These are phyloP conservation scores for Codiaeum variegatum DNA, from an alignment of 441 rosid species.

Conservation along the genomic window DNA sequence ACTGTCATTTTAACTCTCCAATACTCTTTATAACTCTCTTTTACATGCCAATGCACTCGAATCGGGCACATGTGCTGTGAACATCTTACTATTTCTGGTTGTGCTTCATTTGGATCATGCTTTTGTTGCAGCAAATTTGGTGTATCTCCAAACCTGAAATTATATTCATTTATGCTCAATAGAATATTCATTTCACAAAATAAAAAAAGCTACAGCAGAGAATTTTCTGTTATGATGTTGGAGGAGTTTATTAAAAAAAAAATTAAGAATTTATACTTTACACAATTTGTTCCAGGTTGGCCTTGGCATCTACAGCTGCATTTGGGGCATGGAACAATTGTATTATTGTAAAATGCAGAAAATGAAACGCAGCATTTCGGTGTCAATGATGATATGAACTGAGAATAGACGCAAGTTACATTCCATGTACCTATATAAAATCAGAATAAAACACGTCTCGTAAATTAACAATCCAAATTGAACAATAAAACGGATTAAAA, in stretches of 20 bases:
- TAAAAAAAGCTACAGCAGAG: too few relatives aligned
- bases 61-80: slow-evolving; percentile 74
- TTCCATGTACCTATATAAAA: slow-evolving; percentile 24
- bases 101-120: slow-evolving; percentile 36
- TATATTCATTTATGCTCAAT: too few relatives aligned
- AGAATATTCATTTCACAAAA: too few relatives aligned
- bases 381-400: slow-evolving; percentile 43
- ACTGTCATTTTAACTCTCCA: slow-evolving; percentile 82
- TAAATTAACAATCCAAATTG: not conserved
- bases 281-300: slow-evolving; percentile 38
- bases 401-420: slow-evolving; percentile 73
- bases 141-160: slow-evolving; percentile 41
- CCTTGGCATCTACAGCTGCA: slow-evolving; percentile 74
- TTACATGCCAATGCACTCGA: slow-evolving; percentile 84
- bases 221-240: too few relatives aligned
- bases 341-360: slow-evolving; percentile 62
- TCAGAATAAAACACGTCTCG: not conserved
- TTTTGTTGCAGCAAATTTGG: slow-evolving; percentile 40
- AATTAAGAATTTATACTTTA: slow-evolving; percentile 32
- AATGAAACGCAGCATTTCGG: slow-evolving; percentile 89
- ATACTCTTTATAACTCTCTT: slow-evolving; percentile 61
- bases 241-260: not conserved
- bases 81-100: slow-evolving; percentile 45
- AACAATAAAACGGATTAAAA: too few relatives aligned
- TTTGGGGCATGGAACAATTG: slow-evolving; percentile 63